A percentile compares a stretch with the other conserved stretches of the same genome.
Evolutionary conservation across 176 grass and related monocot genomes (phyloP).

Genomic region (Oryza nivara): DNA sequence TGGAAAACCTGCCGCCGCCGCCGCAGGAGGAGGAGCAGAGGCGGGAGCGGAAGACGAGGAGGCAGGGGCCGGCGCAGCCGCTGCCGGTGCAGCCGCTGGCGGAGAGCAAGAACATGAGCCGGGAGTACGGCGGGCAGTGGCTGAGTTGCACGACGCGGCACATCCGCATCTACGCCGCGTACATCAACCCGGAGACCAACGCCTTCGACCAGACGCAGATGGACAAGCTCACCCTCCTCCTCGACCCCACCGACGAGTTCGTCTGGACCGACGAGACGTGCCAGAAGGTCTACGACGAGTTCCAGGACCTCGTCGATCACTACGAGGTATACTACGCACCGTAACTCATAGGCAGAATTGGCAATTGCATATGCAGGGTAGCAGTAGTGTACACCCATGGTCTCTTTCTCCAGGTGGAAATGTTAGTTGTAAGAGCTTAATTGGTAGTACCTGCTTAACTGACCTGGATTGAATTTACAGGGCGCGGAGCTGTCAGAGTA

Average conservation of each 20-base stretch:
- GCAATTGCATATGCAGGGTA: too few species aligned
- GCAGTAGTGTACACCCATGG: too few species aligned
- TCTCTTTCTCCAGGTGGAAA: too few species aligned
- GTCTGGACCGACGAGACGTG: conserved; percentile 75
- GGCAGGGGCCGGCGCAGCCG: conserved; percentile 37
- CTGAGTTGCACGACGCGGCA: conserved; percentile 88
- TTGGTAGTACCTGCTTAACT: background rate
- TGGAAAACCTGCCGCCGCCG: conserved; percentile 28
- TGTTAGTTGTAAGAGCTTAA: too few species aligned
- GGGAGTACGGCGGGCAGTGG: conserved; percentile 95
- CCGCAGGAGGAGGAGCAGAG: background rate
- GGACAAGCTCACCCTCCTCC: conserved; percentile 94
- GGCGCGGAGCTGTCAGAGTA: conserved; percentile 82
- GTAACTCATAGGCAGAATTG: background rate
- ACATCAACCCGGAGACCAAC: conserved; percentile 91
- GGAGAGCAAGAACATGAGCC: conserved; percentile 88
- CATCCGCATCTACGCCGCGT: conserved; percentile 93
- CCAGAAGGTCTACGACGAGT: conserved; percentile 87
- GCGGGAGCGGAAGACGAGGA: background rate
- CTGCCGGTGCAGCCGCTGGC: conserved; percentile 73
- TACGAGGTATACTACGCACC: conserved; percentile 60
- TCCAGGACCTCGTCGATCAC: conserved; percentile 90
- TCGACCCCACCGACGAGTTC: conserved; percentile 88
- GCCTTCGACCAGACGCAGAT: conserved; percentile 97
- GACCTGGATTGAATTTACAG: conserved; percentile 39